These are phyloP conservation scores for Metarhizium guizhouense DNA, from an alignment of 2,329 filamentous ascomycete species.

Conservation along the genomic window DNA sequence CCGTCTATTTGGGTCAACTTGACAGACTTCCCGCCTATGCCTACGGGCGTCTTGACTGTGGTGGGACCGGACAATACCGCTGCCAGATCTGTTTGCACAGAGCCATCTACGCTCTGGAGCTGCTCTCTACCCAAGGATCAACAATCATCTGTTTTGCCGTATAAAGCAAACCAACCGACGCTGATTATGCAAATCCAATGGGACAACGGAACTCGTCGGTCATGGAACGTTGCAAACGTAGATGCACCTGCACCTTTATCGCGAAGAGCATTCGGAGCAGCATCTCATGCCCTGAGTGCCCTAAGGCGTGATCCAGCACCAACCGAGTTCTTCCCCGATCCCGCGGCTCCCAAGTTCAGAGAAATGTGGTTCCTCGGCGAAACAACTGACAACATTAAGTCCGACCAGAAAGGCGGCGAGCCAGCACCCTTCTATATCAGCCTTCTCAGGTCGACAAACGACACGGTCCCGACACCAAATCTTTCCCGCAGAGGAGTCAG, in stretches of 20 bases:
- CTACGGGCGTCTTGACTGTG: constrained; percentile 73
- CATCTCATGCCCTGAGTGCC: constrained; percentile 14
- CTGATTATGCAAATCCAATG: constrained; percentile 73
- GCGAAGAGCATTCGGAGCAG: constrained; percentile 17
- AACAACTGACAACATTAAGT: constrained; percentile 67
- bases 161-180: constrained; percentile 60
- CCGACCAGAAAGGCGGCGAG: constrained; percentile 67
- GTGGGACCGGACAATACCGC: constrained; percentile 60
- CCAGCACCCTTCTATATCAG: constrained; percentile 83
- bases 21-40: constrained; percentile 78
- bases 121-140: constrained; percentile 75
- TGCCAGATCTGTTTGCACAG: constrained; percentile 60
- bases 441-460: constrained; percentile 44
- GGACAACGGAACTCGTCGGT: constrained; percentile 47
- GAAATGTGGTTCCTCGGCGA: constrained; percentile 80
- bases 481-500: constrained; percentile 15
- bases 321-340: constrained; percentile 37
- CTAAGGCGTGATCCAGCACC: constrained; percentile 11
- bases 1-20: constrained; percentile 69
- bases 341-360: constrained; percentile 48
- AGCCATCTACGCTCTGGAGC: constrained; percentile 71
- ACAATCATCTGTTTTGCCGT: constrained; percentile 54
- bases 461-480: constrained; percentile 18
- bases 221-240: constrained; percentile 39
- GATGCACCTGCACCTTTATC: constrained; percentile 18